Evolutionary conservation across 2,329 filamentous ascomycete species (phyloP).

Genomic region (Septoria linicola): DNA sequence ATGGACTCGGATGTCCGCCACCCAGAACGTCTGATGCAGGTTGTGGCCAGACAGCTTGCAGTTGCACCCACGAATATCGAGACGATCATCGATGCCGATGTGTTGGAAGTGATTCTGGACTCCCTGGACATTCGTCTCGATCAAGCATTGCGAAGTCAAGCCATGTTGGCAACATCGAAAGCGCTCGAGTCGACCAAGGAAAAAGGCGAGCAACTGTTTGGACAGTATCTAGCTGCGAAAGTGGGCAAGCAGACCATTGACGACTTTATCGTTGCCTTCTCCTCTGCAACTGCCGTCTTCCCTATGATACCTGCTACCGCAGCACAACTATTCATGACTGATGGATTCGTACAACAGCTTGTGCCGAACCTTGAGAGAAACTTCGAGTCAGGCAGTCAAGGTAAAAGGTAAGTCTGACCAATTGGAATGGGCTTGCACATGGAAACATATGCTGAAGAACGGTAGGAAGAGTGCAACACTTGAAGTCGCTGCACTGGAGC

Average conservation of each 20-base stretch:
- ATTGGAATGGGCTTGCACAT: too few species aligned
- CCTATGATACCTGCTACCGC: constrained; percentile 77
- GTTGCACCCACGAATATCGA: constrained; percentile 56
- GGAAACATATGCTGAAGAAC: constrained; percentile 17
- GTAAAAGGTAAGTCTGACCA: constrained; percentile 36
- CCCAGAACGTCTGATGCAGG: constrained; percentile 60
- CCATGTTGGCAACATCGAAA: constrained; percentile 76
- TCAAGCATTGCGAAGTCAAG: constrained; percentile 72
- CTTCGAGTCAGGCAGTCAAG: constrained; percentile 33
- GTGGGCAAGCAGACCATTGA: constrained; percentile 76
- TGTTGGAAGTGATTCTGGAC: constrained; percentile 79
- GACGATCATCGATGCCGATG: constrained; percentile 70
- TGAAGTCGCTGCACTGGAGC: constrained; percentile 80
- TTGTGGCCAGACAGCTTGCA: constrained; percentile 58
- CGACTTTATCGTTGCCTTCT: constrained; percentile 87
- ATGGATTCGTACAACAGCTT: constrained; percentile 78
- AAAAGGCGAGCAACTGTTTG: constrained; percentile 62
- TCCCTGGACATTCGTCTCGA: constrained; percentile 82
- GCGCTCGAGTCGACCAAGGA: constrained; percentile 76
- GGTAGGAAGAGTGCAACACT: constrained; percentile 80
- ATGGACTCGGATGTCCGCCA: constrained; percentile 86
- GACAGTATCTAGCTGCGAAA: constrained; percentile 70
- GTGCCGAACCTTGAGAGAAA: constrained; percentile 58
- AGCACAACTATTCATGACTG: constrained; percentile 77
- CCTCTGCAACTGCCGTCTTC: constrained; percentile 84